Conservation (phyloP, 768 basidiomycete genomes). For the Russula sp. region DNA sequence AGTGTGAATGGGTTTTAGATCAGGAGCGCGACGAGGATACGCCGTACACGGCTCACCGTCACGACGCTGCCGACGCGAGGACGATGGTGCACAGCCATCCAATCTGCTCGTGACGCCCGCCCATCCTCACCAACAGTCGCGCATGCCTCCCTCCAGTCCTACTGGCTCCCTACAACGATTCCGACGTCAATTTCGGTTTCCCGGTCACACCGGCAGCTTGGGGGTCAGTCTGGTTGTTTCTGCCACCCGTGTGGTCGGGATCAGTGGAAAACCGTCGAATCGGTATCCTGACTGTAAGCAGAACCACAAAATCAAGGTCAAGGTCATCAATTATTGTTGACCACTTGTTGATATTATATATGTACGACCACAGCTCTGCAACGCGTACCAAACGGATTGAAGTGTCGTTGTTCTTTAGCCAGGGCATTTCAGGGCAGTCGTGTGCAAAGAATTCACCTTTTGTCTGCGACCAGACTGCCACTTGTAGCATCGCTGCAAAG, state of each 20-base stretch:
- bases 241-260: no score
- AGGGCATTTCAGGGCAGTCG: neutral
- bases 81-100: no score
- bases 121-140: slow-evolving; percentile 9
- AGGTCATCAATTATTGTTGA: neutral
- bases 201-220: no score
- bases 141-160: slow-evolving; percentile 8
- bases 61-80: no score
- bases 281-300: neutral
- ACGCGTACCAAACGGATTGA: neutral
- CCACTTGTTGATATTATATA: no score
- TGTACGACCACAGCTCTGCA: no score
- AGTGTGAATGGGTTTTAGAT: neutral
- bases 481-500: neutral
- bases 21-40: neutral
- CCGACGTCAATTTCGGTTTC: neutral
- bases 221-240: no score
- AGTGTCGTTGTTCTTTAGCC: neutral
- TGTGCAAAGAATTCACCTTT: neutral
- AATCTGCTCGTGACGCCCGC: no score
- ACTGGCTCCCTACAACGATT: neutral
- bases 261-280: no score
- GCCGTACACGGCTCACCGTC: neutral
- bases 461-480: neutral
- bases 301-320: slow-evolving; percentile 3